Conservation (phyloP, 208 protist species). For the Phytomonas sp. region DNA sequence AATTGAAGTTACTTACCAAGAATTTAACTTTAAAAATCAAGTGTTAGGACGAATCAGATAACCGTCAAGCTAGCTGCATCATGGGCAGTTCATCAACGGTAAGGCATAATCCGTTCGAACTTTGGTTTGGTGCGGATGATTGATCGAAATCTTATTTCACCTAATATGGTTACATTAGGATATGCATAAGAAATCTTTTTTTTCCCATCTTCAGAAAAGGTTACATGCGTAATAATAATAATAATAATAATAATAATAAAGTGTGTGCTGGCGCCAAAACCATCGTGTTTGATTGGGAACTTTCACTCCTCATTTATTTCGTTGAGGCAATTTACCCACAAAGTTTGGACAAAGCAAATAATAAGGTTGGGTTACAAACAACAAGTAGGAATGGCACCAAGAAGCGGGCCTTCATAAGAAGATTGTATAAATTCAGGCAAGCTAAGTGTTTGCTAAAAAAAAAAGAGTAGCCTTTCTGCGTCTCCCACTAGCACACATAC, state of each 20-base stretch:
- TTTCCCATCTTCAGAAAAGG: neutral
- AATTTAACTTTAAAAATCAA: conserved; percentile 5
- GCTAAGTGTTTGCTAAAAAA: neutral
- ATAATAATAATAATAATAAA: neutral
- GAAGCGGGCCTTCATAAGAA: neutral
- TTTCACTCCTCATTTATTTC: neutral
- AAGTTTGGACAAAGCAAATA: neutral
- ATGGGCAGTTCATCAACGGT: neutral
- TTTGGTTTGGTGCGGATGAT: neutral
- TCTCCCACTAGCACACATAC: neutral
- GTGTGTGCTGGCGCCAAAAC: neutral
- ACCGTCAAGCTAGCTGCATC: neutral
- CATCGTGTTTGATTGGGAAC: neutral
- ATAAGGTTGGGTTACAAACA: neutral
- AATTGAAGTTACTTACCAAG: neutral
- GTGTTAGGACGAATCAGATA: neutral
- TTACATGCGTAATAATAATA: neutral
- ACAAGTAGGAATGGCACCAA: neutral
- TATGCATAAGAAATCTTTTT: neutral
- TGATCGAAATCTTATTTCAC: neutral
- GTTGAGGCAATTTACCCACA: neutral
- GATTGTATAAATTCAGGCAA: neutral
- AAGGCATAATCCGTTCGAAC: neutral
- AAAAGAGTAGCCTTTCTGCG: neutral
- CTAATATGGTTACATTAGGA: neutral